Base-by-base conservation (phyloP, 176 grass and related monocot species). In the Canna indica region DNA sequence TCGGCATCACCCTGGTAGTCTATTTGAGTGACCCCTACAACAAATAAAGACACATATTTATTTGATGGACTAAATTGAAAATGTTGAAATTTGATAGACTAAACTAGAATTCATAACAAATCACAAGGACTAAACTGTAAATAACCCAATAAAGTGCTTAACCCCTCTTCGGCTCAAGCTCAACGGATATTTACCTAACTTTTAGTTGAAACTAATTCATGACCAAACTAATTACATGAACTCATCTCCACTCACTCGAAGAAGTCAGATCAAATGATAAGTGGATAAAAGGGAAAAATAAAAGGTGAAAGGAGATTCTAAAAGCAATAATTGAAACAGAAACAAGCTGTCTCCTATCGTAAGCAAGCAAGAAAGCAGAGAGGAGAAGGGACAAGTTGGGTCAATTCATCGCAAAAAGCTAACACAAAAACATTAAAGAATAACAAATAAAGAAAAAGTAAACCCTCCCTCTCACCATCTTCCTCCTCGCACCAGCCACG, bases 1-100 rank as follows among this genome's bases (percentile, higher is more conserved):
- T 83, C 85, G 18, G 27, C 32, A 8, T 83, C 17, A 41, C 70
- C 72, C 2, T 83, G 74, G 44, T 82, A 93, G 50, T 99, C 94
- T 14, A 77, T 50, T 59, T 99, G 86, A 45, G 88, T 80, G 61
- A 90, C 83, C 7, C 94, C 94, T 99, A 84, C 22, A 70, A 44
- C 31, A 38, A 28, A 7, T 22, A 54, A 0, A 14, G 1, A 22
- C 33, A 3, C 31, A 8, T 30, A 2, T 27, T 28, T 14, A 9
- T 3, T 2, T 61, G 27, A 22, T 32, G 13, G 31, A 31, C 26
- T 59, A 26, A 26, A 26, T n/a, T n/a, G n/a, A n/a, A n/a, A n/a
- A n/a, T n/a, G n/a, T n/a, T n/a, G n/a, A n/a, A n/a, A n/a, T n/a
- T n/a, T n/a, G n/a, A n/a, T n/a, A n/a, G n/a, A n/a, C n/a, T n/a